Conservation (phyloP, 495 filamentous ascomycete genomes). For the Penicillium atrosanguineum region DNA sequence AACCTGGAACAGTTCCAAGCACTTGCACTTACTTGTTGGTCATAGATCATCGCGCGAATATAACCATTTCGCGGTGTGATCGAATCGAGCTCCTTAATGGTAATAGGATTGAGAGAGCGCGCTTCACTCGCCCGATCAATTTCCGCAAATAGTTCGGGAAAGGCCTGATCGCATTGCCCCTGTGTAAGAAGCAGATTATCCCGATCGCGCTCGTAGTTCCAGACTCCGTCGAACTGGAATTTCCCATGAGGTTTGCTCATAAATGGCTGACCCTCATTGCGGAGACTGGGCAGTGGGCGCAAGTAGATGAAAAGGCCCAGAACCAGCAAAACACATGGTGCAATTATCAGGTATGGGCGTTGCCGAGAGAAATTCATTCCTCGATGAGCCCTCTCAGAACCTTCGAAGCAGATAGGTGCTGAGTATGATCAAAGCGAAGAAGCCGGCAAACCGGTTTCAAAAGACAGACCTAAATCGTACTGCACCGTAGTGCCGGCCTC, state of each 20-base stretch:
- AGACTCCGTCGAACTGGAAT: conserved; percentile 14
- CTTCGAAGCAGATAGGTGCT: too few relatives aligned
- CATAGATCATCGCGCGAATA: conserved; percentile 33
- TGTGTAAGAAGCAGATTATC: conserved; percentile 24
- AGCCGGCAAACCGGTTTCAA: background rate
- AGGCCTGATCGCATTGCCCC: conserved; percentile 29
- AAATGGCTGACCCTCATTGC: background rate
- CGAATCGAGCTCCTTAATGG: conserved; percentile 27
- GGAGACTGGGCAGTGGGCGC: background rate
- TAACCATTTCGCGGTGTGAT: conserved; percentile 20
- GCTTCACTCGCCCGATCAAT: conserved; percentile 27
- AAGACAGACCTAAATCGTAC: background rate
- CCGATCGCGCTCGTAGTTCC: conserved; percentile 18
- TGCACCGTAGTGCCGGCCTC: background rate
- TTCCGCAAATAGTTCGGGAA: conserved; percentile 34
- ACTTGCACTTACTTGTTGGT: conserved; percentile 26
- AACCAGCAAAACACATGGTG: background rate
- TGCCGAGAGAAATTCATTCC: background rate
- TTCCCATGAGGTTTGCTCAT: conserved; percentile 1
- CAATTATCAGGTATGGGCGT: background rate
- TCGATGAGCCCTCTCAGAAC: background rate
- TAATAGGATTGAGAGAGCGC: conserved; percentile 20
- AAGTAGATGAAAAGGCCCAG: background rate
- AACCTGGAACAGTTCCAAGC: background rate
- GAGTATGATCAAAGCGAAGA: too few relatives aligned